Evolutionary conservation across 768 basidiomycete genomes (phyloP).

Genomic region (Lactifluus subvellereus): DNA sequence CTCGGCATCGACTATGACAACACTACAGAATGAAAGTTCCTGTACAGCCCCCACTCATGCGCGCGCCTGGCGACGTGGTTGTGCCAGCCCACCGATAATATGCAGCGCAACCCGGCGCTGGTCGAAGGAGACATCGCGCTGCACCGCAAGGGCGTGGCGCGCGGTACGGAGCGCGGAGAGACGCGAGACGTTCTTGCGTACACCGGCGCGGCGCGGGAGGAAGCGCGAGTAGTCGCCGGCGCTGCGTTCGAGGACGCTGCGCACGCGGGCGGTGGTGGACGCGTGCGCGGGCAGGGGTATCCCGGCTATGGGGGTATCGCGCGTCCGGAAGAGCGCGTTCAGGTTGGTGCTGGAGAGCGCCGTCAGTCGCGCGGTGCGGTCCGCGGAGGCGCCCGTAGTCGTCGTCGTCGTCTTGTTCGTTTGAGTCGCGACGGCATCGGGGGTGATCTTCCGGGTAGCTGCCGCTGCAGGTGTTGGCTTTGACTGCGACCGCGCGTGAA

Average conservation of each 20-base stretch:
- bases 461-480: background rate
- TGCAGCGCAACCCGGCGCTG: conserved; percentile 38
- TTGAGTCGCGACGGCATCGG: background rate
- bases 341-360: conserved; percentile 16
- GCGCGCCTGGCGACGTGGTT: background rate
- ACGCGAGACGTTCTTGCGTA: conserved; percentile 28
- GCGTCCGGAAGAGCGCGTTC: conserved; percentile 15
- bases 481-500: background rate
- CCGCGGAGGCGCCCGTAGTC: background rate
- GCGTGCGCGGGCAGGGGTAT: background rate
- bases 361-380: background rate
- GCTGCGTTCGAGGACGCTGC: conserved; percentile 32
- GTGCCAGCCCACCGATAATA: conserved; percentile 31
- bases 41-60: background rate
- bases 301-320: background rate
- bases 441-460: background rate
- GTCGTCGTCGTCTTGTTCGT: background rate
- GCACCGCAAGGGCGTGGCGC: conserved; percentile 38
- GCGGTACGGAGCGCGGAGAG: conserved; percentile 41
- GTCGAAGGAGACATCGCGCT: conserved; percentile 37
- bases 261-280: conserved; percentile 26
- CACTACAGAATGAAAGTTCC: background rate
- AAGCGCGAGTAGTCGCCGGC: conserved; percentile 51
- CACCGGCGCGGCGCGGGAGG: conserved; percentile 30
- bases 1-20: background rate